Percentiles rank a stretch among this genome's conserved stretches.
Conservation (phyloP, 2,329 filamentous ascomycete genomes). For the Bipolaris oryzae region DNA sequence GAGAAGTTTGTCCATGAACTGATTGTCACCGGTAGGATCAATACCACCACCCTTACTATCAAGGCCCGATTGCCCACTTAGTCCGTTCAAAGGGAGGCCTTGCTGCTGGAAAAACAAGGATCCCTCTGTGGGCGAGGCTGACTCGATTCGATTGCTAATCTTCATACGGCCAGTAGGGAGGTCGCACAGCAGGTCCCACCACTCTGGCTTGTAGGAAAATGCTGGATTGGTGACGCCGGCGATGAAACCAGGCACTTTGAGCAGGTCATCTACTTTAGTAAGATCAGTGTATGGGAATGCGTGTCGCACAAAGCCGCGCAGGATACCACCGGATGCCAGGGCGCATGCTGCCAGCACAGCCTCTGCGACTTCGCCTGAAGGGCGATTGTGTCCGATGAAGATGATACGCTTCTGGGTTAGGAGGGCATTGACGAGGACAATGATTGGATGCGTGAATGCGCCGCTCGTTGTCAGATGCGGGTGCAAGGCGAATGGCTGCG, state of each 20-base stretch:
- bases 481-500: conserved; percentile 84
- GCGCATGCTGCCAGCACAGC: conserved; percentile 98
- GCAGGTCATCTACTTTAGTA: conserved; percentile 94
- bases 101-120: conserved; percentile 85
- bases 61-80: conserved; percentile 21
- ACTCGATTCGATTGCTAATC: conserved; percentile 87
- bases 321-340: conserved; percentile 86
- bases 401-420: conserved; percentile 96
- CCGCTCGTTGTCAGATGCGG: conserved; percentile 93
- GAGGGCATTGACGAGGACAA: conserved; percentile 91
- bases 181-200: conserved; percentile 98
- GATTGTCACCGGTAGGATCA: conserved; percentile 83
- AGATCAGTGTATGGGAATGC: conserved; percentile 98
- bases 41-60: conserved; percentile 45
- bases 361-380: conserved; percentile 94
- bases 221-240: conserved; percentile 97
- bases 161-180: conserved; percentile 90
- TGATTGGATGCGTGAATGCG: conserved; percentile 87
- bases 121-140: conserved; percentile 81
- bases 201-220: conserved; percentile 92
- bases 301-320: conserved; percentile 92
- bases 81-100: conserved; percentile 38
- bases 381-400: conserved; percentile 92
- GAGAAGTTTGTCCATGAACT: conserved; percentile 87
- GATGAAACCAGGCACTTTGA: conserved; percentile 96